Evolutionary conservation across 2,329 filamentous ascomycete species (phyloP), one percentile per base, ranked within the genome.

Genomic region (Cadophora sp.): DNA sequence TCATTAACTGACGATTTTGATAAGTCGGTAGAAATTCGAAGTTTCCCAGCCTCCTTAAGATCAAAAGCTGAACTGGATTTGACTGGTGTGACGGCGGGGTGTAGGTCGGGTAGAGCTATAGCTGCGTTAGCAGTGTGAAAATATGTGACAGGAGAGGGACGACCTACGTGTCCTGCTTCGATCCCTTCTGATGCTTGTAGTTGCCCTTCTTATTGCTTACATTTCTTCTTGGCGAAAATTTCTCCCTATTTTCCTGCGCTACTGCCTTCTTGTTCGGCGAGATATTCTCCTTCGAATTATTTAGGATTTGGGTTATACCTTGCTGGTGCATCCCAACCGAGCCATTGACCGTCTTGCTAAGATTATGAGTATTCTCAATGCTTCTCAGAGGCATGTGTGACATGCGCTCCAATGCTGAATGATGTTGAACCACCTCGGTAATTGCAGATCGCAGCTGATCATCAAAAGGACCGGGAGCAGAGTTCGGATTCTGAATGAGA

Each of bases 141-240:
- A 4, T 24, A 11, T 9, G 14, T 14, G 24, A 27, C 14, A 26
- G 40, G 5, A 37, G 26, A 34, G 26, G 34, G 3, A 31, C 19
- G 31, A 63, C 69, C 46, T 62, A 71, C 71, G 29, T 65, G 16
- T 68, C 64, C 60, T 68, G 56, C 40, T 27, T 65, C 4, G 61
- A 48, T 37, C 51, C 48, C 46, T 62, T 66, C 22, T 60, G 67
- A 16, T 62, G 68, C 43, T 68, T 63, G 11, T 60, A 46, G 8
- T 53, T 40, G 3, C 22, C 58, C 7, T 43, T 19, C 4, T 8
- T 31, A 34, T 29, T 55, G 14, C 8, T 37, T 5, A 14, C 26
- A 34, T 48, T 22, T 27, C 68, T 68, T 26, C n/a, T 40, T 3
- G 62, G 59, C 11, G 62, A 58, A 29, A 31, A 3, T 1, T 64